These are phyloP conservation scores for Chrysoporthe cubensis DNA, from an alignment of 2,329 filamentous ascomycete genomes.

Conservation along the genomic window DNA sequence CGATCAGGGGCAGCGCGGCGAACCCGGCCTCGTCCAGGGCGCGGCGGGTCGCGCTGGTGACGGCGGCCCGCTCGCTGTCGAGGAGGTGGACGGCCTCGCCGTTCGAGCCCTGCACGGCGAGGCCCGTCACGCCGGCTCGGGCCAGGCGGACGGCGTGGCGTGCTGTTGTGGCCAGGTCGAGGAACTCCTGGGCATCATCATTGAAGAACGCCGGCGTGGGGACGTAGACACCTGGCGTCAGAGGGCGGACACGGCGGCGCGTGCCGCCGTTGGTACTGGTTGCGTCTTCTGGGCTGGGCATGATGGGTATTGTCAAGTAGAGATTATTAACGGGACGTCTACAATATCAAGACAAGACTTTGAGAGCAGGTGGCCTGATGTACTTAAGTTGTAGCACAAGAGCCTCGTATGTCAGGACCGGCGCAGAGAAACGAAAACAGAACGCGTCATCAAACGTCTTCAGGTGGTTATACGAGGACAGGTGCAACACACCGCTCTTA, in stretches of 20 bases:
- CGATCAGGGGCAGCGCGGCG: conserved; percentile 63
- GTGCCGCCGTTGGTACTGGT: too few species aligned
- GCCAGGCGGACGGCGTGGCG: conserved; percentile 60
- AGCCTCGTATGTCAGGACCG: not conserved
- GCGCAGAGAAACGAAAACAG: not conserved
- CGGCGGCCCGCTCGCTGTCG: conserved; percentile 59
- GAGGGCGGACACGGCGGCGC: not conserved
- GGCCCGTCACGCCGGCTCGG: conserved; percentile 60
- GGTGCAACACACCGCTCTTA: not conserved
- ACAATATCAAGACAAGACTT: not conserved
- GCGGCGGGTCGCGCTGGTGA: conserved; percentile 60
- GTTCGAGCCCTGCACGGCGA: conserved; percentile 68
- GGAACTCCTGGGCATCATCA: conserved; percentile 48
- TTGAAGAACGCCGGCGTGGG: conserved; percentile 61
- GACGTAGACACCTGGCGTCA: conserved; percentile 51
- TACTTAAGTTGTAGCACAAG: not conserved
- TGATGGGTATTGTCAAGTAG: too few species aligned
- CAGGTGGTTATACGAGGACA: not conserved
- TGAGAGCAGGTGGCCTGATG: not conserved
- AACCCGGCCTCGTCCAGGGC: conserved; percentile 61
- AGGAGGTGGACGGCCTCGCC: conserved; percentile 69
- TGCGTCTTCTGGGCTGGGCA: too few species aligned
- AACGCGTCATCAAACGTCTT: not conserved
- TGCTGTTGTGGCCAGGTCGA: conserved; percentile 55
- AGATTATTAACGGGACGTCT: not conserved